Evolutionary conservation across 2,329 filamentous ascomycete species (phyloP), one percentile per base, ranked within the genome.

Genomic region (Drechslerella dactyloides): DNA sequence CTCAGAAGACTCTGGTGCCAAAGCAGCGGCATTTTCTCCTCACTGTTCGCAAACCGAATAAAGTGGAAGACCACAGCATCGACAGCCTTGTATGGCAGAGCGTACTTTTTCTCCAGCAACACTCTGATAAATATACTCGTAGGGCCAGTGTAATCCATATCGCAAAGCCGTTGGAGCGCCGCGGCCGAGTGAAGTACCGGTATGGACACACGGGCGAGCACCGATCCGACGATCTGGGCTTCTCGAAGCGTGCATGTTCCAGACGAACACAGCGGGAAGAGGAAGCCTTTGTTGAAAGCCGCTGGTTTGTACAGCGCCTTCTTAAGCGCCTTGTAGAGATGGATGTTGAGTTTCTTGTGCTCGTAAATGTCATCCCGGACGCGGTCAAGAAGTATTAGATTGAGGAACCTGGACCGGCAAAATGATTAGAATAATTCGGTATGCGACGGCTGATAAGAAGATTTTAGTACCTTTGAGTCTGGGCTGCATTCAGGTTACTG

Each of bases 21-120:
- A 63, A 99, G 87, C 6, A 99, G 92, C 0, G 96, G 94, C 74
- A 97, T 80, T 1, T 84, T 82, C 1, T 87, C 85, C 73, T 90
- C 87, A 24, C 86, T 84, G 59, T 85, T 89, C 35, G 90, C 85
- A 82, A 96, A 97, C 15, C 94, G 89, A 73, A 97, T 80, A 80
- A 99, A 99, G 80, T 99, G 93, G 82, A 97, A 97, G 8, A 99
- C 94, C 1, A 97, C 83, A 1, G 92, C 89, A 77, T 99, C 94
- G 55, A 99, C 88, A 60, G 96, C 93, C 80, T 96, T 93, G 82
- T 90, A 97, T 0, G 93, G 94, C 10, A 99, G 83, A 0, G 94
- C 94, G 76, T 99, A 97, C 78, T 96, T 96, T 85, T 99, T 99
- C 81, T 97, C 93, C 2, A 99, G 83, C 40, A 99, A 85, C 0